phyloP scores from a whole-genome alignment of 164 flowering plant species.

The Buxus sempervirens region DNA sequence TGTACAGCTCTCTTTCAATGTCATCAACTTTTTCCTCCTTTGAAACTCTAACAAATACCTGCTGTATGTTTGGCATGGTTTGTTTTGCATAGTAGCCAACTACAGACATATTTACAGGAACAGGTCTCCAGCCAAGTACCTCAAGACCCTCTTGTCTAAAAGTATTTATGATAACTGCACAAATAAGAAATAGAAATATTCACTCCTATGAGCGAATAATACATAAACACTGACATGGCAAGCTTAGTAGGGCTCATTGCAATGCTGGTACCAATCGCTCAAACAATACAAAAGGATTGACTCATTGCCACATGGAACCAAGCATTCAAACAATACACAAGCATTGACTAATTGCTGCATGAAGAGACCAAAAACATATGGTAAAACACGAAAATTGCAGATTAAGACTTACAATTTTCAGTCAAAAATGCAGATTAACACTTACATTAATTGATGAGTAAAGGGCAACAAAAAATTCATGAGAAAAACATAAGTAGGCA shows the following conservation, averaged over 20 bases:
- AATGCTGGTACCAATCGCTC: neutral
- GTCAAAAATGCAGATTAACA: too few relatives aligned
- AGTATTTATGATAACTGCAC: conserved; percentile 64
- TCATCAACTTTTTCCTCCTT: conserved; percentile 81
- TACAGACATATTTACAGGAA: conserved; percentile 72
- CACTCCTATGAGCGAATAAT: conserved; percentile 1
- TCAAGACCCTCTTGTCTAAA: conserved; percentile 91
- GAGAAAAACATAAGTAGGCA: too few relatives aligned
- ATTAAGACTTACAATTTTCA: too few relatives aligned
- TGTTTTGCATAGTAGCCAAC: conserved; percentile 89
- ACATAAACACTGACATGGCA: neutral
- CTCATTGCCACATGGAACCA: neutral
- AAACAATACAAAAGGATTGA: neutral
- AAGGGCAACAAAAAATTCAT: neutral
- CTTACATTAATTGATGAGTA: too few relatives aligned
- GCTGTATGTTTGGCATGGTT: conserved; percentile 91
- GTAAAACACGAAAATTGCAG: neutral
- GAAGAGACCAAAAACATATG: neutral
- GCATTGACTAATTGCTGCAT: neutral
- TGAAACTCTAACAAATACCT: conserved; percentile 72
- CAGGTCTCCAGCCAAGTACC: conserved; percentile 98
- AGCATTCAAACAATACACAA: neutral
- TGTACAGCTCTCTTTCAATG: conserved; percentile 92
- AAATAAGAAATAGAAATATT: conserved; percentile 19
- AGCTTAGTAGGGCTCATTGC: neutral